Evolutionary conservation across 2,329 filamentous ascomycete genomes (phyloP).

Genomic region (Ophiostoma montium): DNA sequence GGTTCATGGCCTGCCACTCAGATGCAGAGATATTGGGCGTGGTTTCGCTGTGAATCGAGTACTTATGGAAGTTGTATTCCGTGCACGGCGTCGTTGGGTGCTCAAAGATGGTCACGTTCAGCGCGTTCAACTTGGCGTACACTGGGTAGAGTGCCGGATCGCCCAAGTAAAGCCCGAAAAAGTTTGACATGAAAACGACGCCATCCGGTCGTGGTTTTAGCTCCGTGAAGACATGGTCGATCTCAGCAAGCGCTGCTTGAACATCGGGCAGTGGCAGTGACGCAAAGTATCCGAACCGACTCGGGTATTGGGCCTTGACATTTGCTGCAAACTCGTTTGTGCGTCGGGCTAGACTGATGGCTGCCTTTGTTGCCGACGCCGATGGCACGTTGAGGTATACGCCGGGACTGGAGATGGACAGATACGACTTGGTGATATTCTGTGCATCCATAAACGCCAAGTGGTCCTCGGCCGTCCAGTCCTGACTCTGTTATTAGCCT

Average conservation of each 20-base stretch:
- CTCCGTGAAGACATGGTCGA: slow-evolving; percentile 26
- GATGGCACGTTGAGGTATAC: slow-evolving; percentile 16
- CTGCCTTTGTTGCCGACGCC: slow-evolving; percentile 11
- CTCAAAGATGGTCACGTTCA: slow-evolving; percentile 35
- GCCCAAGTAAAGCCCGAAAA: slow-evolving; percentile 37
- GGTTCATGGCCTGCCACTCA: slow-evolving; percentile 14
- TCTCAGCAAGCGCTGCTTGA: slow-evolving; percentile 30
- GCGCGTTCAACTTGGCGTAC: slow-evolving; percentile 31
- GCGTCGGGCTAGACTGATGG: slow-evolving; percentile 11
- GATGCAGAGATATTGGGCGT: neutral
- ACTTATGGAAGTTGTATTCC: slow-evolving; percentile 9
- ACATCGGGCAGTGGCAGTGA: slow-evolving; percentile 38
- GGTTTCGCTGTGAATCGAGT: slow-evolving; percentile 6
- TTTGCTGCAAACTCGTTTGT: slow-evolving; percentile 14
- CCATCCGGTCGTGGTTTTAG: slow-evolving; percentile 30
- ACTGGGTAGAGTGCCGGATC: slow-evolving; percentile 29
- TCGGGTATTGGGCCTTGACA: slow-evolving; percentile 14
- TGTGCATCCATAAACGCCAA: slow-evolving; percentile 14
- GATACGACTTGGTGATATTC: slow-evolving; percentile 13
- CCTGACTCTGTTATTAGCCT: neutral
- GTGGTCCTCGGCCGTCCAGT: slow-evolving; percentile 9
- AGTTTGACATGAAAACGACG: slow-evolving; percentile 36
- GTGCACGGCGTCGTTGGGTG: slow-evolving; percentile 38
- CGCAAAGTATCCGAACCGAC: slow-evolving; percentile 35
- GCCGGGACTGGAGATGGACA: slow-evolving; percentile 17